Conservation (phyloP, 306 rosid species). For the Carpinus fangiana region DNA sequence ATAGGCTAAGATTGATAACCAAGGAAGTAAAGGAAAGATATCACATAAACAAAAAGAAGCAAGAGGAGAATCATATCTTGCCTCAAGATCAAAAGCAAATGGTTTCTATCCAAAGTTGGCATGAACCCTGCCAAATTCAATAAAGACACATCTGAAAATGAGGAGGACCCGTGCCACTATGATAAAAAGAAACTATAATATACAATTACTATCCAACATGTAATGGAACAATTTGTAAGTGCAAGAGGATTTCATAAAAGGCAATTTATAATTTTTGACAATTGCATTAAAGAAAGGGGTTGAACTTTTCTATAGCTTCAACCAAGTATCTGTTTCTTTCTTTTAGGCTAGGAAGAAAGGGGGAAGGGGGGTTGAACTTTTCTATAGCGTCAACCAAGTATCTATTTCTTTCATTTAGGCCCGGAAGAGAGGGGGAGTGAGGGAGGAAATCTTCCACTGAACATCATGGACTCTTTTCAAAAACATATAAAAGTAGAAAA, state of each 20-base stretch:
- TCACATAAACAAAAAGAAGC: background rate
- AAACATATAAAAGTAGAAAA: background rate
- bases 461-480: no score
- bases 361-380: no score
- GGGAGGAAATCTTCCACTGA: no score
- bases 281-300: background rate
- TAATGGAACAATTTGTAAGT: background rate
- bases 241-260: background rate
- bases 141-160: constrained; percentile 34
- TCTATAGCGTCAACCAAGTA: no score
- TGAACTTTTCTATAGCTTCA: background rate
- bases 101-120: constrained; percentile 95
- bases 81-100: constrained; percentile 89
- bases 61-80: constrained; percentile 23
- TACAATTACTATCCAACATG: background rate
- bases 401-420: no score
- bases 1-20: background rate
- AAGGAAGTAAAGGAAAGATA: background rate
- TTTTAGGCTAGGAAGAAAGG: no score
- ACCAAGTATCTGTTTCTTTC: background rate
- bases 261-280: constrained; percentile 1
- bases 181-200: constrained; percentile 27
- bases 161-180: constrained; percentile 26
- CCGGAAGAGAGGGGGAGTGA: no score
- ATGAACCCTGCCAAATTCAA: constrained; percentile 74